Percentiles rank a stretch among this genome's conserved stretches.
Conservation (phyloP, 2,329 filamentous ascomycete genomes). For the Colletotrichum tamarilloi region DNA sequence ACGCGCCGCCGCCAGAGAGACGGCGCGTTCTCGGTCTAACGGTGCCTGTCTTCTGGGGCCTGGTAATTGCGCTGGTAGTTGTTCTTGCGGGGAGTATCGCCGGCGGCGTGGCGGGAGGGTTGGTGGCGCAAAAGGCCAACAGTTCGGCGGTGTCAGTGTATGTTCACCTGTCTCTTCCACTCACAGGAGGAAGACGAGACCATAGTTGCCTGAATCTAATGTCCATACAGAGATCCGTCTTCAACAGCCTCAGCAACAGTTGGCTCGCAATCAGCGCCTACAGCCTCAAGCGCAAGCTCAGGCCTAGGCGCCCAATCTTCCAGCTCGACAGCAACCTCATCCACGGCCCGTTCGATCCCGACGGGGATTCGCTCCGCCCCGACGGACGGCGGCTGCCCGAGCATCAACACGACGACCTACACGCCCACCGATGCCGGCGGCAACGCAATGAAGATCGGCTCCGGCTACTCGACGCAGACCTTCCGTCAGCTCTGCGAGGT, state of each 20-base stretch:
- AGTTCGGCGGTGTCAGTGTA: not conserved
- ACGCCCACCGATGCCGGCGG: slow-evolving; percentile 31
- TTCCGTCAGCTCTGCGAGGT: slow-evolving; percentile 37
- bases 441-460: not conserved
- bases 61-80: slow-evolving; percentile 33
- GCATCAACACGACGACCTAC: slow-evolving; percentile 35
- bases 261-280: not conserved
- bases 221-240: not conserved
- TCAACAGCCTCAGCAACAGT: not conserved
- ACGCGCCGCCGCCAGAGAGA: not conserved
- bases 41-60: slow-evolving; percentile 36
- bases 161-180: not conserved
- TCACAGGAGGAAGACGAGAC: not conserved
- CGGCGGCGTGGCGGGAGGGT: slow-evolving; percentile 37
- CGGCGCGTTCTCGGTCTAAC: slow-evolving; percentile 36
- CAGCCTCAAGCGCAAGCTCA: not conserved
- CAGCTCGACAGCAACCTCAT: not conserved
- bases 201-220: no score
- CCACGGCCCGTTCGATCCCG: not conserved
- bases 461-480: slow-evolving; percentile 2
- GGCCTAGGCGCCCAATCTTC: not conserved
- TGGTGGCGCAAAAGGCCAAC: slow-evolving; percentile 31
- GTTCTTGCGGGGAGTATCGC: slow-evolving; percentile 36
- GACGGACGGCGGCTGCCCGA: slow-evolving; percentile 36
- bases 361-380: slow-evolving; percentile 30